These are phyloP conservation scores for Cercospora sp. DNA, from an alignment of 2,329 filamentous ascomycete species.

Conservation along the genomic window DNA sequence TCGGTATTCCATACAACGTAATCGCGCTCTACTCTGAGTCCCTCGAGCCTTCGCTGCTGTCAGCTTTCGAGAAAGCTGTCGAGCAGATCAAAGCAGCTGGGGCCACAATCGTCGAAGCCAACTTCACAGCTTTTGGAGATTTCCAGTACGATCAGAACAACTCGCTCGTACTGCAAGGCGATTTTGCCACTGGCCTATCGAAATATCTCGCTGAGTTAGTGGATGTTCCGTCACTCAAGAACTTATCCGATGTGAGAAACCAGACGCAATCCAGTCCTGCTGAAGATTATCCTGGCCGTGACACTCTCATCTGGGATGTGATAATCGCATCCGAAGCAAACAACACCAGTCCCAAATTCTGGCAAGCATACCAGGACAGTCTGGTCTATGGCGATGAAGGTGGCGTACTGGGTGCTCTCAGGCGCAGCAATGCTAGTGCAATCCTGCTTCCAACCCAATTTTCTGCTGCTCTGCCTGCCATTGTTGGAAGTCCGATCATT, in stretches of 20 bases:
- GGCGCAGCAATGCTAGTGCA: slow-evolving; percentile 7
- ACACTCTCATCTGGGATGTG: slow-evolving; percentile 13
- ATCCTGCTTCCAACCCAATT: slow-evolving; percentile 8
- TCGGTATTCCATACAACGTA: slow-evolving; percentile 7
- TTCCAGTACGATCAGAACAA: slow-evolving; percentile 10
- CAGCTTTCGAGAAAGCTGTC: slow-evolving; percentile 12
- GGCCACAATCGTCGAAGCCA: slow-evolving; percentile 14
- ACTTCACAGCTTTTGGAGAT: slow-evolving; percentile 11
- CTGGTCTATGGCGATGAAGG: slow-evolving; percentile 4
- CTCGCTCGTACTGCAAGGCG: slow-evolving; percentile 1
- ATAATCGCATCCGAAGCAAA: neutral
- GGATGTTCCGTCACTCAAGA: neutral
- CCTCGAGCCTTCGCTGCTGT: slow-evolving; percentile 42
- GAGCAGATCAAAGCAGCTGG: slow-evolving; percentile 17
- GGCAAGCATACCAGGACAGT: slow-evolving; percentile 9
- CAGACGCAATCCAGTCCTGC: neutral
- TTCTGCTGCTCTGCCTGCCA: neutral
- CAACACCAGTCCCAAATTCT: slow-evolving; percentile 4
- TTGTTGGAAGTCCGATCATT: slow-evolving; percentile 14
- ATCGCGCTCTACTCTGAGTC: slow-evolving; percentile 13
- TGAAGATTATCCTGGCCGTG: neutral
- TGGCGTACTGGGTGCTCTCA: slow-evolving; percentile 9
- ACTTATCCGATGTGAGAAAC: neutral
- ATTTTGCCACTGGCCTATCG: slow-evolving; percentile 7
- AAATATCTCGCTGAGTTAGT: slow-evolving; percentile 1